Conservation (phyloP, 139 green algal genomes). For the Chlorella sp. region DNA sequence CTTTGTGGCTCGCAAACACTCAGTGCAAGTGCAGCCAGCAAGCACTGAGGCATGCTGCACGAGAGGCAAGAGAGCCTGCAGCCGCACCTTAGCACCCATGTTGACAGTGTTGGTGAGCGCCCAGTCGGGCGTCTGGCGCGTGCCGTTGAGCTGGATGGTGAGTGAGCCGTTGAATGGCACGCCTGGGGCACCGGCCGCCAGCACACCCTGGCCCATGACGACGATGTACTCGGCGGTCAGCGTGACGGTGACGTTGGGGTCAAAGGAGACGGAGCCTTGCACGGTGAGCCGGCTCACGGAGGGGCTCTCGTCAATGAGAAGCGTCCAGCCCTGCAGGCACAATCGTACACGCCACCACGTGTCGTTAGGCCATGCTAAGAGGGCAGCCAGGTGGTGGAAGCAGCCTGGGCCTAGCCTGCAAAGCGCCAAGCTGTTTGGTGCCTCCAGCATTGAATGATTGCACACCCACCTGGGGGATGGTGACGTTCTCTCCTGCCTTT, state of each 20-base stretch:
- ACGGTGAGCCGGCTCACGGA: conserved; percentile 21
- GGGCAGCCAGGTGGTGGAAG: too few relatives aligned
- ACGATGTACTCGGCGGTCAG: conserved; percentile 18
- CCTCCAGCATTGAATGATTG: background rate
- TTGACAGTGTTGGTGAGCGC: conserved; percentile 17
- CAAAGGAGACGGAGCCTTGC: conserved; percentile 15
- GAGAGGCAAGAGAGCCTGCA: background rate
- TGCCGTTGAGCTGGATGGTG: conserved; percentile 23
- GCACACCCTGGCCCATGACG: background rate
- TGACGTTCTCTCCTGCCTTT: conserved; percentile 1
- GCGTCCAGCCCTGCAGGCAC: conserved; percentile 27
- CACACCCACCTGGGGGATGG: background rate
- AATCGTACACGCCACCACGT: too few relatives aligned
- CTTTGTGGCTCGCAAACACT: too few relatives aligned
- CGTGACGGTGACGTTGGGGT: conserved; percentile 3
- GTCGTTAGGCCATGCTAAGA: too few relatives aligned
- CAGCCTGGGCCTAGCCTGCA: too few relatives aligned
- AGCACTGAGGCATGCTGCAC: too few relatives aligned
- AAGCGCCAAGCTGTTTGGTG: conserved; percentile 26
- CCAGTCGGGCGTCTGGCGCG: conserved; percentile 15
- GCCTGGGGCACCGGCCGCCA: conserved; percentile 11
- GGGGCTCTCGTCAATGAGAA: conserved; percentile 39
- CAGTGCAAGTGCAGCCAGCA: too few relatives aligned
- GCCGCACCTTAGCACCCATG: conserved; percentile 24
- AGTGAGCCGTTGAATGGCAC: background rate